phyloP scores from a whole-genome alignment of 2,329 filamentous ascomycete species.

The Cladobotryum protrusum region DNA sequence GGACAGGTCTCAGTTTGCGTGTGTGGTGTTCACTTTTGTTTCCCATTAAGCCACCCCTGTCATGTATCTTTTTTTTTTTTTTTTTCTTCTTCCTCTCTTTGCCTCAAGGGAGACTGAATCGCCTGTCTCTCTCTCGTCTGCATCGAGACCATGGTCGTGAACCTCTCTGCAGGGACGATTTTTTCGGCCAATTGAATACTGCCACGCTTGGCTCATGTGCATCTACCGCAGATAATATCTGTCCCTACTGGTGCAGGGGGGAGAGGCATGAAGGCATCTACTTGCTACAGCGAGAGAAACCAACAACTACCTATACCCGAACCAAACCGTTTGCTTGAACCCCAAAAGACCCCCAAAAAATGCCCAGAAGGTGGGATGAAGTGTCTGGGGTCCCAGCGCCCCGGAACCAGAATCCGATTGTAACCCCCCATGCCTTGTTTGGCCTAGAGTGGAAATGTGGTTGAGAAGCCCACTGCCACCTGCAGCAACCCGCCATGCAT shows the following conservation, averaged over 20 bases:
- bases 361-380: too few relatives aligned
- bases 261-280: too few relatives aligned
- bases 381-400: conserved; percentile 3
- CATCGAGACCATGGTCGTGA: neutral
- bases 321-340: neutral
- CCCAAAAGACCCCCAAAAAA: too few relatives aligned
- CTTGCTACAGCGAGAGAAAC: neutral
- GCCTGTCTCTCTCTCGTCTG: neutral
- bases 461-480: conserved; percentile 17
- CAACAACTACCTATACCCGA: neutral
- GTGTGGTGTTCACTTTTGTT: neutral
- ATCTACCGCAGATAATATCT: too few relatives aligned
- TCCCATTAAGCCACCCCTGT: neutral
- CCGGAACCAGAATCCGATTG: conserved; percentile 8
- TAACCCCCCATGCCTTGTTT: conserved; percentile 7
- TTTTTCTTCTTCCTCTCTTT: too few relatives aligned
- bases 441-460: conserved; percentile 18
- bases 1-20: neutral
- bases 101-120: neutral
- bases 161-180: neutral
- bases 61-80: too few relatives aligned
- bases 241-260: too few relatives aligned
- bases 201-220: conserved; percentile 1
- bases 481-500: conserved; percentile 10
- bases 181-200: conserved; percentile 6